phyloP scores from a whole-genome alignment of 129 eudicot genomes.

The Arctium minus region DNA sequence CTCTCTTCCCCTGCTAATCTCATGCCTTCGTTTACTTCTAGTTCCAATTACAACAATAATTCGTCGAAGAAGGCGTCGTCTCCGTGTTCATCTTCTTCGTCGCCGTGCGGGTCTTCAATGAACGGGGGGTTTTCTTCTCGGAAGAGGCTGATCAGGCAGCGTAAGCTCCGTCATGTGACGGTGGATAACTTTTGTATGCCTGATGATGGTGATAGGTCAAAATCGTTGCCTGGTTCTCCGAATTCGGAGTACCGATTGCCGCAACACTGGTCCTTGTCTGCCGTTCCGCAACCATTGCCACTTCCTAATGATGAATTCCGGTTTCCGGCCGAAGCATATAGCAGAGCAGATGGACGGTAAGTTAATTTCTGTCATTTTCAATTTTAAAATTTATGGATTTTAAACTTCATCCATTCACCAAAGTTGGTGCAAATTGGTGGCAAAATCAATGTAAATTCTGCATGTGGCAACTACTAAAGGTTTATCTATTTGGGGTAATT shows the following conservation, averaged over 20 bases:
- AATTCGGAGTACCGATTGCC: conserved; percentile 13
- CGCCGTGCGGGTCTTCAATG: conserved; percentile 24
- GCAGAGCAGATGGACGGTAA: conserved; percentile 27
- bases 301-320: conserved; percentile 53
- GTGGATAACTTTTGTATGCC: conserved; percentile 38
- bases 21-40: conserved; percentile 32
- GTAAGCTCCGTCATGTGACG: conserved; percentile 45
- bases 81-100: conserved; percentile 39
- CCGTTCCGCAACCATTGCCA: conserved; percentile 80
- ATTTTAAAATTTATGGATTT: not conserved
- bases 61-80: conserved; percentile 25
- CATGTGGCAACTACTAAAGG: not conserved
- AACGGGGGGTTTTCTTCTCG: conserved; percentile 22
- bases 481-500: not conserved
- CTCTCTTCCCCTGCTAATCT: conserved; percentile 26
- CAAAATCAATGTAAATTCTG: not conserved
- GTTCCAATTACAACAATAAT: not conserved
- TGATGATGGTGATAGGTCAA: conserved; percentile 17
- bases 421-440: not conserved
- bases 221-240: conserved; percentile 62
- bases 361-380: not conserved
- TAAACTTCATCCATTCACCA: not conserved
- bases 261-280: conserved; percentile 58
- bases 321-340: conserved; percentile 12
- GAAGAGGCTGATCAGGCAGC: conserved; percentile 51